phyloP scores from a whole-genome alignment of 2,329 filamentous ascomycete genomes.

The Colletotrichum plurivorum region DNA sequence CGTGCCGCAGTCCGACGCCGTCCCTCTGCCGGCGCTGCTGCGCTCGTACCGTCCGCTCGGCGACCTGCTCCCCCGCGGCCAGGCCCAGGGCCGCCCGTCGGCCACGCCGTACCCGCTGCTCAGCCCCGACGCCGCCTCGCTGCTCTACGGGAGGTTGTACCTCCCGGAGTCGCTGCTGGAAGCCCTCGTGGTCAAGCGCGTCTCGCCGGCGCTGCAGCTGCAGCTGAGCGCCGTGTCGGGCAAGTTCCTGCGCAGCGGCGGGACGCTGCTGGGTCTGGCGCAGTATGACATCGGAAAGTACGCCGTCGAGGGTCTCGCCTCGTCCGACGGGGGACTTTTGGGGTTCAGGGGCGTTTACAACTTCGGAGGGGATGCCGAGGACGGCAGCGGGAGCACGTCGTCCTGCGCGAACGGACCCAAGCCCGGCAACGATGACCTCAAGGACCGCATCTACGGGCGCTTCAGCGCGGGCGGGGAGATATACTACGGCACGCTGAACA shows the following conservation, averaged over 20 bases:
- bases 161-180: constrained; percentile 89
- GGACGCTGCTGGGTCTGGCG: constrained; percentile 79
- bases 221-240: constrained; percentile 86
- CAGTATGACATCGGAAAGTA: constrained; percentile 91
- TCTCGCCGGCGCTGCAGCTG: constrained; percentile 83
- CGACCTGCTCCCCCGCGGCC: constrained; percentile 62
- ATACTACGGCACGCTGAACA: constrained; percentile 96
- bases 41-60: constrained; percentile 86
- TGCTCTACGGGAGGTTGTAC: constrained; percentile 85
- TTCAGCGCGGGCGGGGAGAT: constrained; percentile 93
- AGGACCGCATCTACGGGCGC: constrained; percentile 79
- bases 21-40: constrained; percentile 84
- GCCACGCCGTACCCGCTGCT: constrained; percentile 11
- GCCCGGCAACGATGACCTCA: constrained; percentile 50
- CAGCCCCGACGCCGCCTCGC: constrained; percentile 59
- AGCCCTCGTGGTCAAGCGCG: constrained; percentile 83
- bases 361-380: constrained; percentile 80
- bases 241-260: constrained; percentile 79
- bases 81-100: constrained; percentile 24
- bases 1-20: constrained; percentile 77
- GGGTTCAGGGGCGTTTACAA: constrained; percentile 94
- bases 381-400: constrained; percentile 40
- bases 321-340: constrained; percentile 90
- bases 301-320: constrained; percentile 90
- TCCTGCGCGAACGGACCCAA: constrained; percentile 17